Evolutionary conservation across 2,329 filamentous ascomycete species (phyloP).

Genomic region (Trichoderma guizhouense): DNA sequence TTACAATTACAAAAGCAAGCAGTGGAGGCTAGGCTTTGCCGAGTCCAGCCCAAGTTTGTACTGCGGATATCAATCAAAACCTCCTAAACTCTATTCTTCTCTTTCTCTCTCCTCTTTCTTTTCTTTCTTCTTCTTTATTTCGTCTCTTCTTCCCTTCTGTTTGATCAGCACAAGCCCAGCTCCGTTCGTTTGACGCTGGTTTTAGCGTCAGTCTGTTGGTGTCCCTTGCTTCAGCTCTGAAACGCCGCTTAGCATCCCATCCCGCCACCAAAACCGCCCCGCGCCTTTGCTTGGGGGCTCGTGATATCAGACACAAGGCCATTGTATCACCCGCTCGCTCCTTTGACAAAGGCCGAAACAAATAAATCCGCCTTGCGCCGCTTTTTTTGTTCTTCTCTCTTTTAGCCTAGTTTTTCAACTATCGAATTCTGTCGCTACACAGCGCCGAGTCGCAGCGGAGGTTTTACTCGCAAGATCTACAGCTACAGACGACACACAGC

Average conservation of each 20-base stretch:
- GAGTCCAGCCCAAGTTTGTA: neutral
- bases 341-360: neutral
- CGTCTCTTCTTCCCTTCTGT: neutral
- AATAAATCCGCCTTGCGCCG: neutral
- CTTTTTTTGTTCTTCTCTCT: neutral
- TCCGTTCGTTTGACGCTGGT: neutral
- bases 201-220: neutral
- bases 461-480: neutral
- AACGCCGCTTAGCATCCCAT: neutral
- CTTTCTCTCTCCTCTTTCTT: no score
- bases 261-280: neutral
- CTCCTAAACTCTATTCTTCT: neutral
- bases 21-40: neutral
- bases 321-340: neutral
- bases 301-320: slow-evolving; percentile 14
- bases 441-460: neutral
- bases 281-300: slow-evolving; percentile 1
- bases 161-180: neutral
- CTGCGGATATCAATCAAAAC: neutral
- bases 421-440: neutral
- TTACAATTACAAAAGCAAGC: neutral
- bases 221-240: slow-evolving; percentile 16
- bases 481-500: neutral
- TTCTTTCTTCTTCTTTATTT: neutral
- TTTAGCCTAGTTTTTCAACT: neutral